Conservation (phyloP, 2,329 filamentous ascomycete genomes). For the Alternaria triticimaculans region DNA sequence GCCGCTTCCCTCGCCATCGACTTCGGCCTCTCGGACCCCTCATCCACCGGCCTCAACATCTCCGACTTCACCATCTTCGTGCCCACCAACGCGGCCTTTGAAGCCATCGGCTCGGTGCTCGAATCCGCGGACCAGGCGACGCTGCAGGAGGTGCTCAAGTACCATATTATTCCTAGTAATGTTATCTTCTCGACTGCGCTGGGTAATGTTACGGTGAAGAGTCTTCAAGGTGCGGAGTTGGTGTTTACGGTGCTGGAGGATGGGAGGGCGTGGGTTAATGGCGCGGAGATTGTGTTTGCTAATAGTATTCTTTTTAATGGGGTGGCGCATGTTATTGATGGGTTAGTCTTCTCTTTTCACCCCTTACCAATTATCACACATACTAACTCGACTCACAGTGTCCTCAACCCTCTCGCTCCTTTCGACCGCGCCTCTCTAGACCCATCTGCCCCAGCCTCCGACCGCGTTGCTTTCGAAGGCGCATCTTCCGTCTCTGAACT, state of each 20-base stretch:
- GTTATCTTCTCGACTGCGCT: slow-evolving; percentile 35
- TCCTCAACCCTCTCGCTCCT: slow-evolving; percentile 17
- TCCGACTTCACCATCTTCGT: slow-evolving; percentile 81
- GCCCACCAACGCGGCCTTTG: slow-evolving; percentile 76
- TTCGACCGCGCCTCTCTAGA: slow-evolving; percentile 28
- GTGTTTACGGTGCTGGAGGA: slow-evolving; percentile 34
- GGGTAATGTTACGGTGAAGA: slow-evolving; percentile 32
- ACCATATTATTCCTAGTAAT: slow-evolving; percentile 36
- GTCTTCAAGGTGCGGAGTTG: slow-evolving; percentile 27
- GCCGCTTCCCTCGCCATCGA: slow-evolving; percentile 28
- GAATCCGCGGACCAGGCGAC: slow-evolving; percentile 24
- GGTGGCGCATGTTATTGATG: slow-evolving; percentile 35
- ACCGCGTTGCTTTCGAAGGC: slow-evolving; percentile 32
- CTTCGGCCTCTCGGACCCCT: slow-evolving; percentile 24
- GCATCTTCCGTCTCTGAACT: slow-evolving; percentile 23
- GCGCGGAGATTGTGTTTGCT: slow-evolving; percentile 29
- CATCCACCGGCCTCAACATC: slow-evolving; percentile 28
- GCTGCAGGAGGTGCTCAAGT: slow-evolving; percentile 30
- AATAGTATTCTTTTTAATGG: slow-evolving; percentile 37
- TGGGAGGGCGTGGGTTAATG: slow-evolving; percentile 34
- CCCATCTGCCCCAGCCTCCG: slow-evolving; percentile 20
- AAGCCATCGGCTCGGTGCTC: slow-evolving; percentile 55
- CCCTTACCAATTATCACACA: background rate
- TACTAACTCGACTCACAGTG: slow-evolving; percentile 12
- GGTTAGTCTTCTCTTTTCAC: slow-evolving; percentile 9